A percentile compares a stretch with the other conserved stretches of the same genome.
Evolutionary conservation across 2,329 filamentous ascomycete species (phyloP).

Genomic region (Teratosphaeria zuluensis): DNA sequence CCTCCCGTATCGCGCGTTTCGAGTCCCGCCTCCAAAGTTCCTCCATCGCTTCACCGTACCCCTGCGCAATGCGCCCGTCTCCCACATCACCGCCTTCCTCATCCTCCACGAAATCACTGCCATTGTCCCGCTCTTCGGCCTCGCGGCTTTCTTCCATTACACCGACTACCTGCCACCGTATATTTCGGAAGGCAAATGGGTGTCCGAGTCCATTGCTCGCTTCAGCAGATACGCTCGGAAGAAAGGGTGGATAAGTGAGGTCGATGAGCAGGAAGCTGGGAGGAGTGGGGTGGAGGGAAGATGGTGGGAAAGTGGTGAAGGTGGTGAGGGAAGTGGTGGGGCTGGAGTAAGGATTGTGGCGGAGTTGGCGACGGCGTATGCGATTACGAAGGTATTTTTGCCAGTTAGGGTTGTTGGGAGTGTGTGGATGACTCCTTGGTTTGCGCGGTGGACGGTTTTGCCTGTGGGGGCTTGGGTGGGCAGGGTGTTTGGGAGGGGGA

Average conservation of each 20-base stretch:
- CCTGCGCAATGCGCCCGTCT: slow-evolving; percentile 66
- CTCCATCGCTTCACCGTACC: slow-evolving; percentile 60
- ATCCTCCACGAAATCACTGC: slow-evolving; percentile 89
- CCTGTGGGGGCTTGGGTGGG: slow-evolving; percentile 34
- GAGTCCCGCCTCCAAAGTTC: slow-evolving; percentile 44
- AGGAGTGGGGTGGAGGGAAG: slow-evolving; percentile 25
- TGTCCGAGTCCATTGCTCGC: slow-evolving; percentile 55
- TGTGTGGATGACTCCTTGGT: slow-evolving; percentile 86
- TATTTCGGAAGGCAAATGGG: slow-evolving; percentile 43
- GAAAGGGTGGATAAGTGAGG: slow-evolving; percentile 70
- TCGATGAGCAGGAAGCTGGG: slow-evolving; percentile 13
- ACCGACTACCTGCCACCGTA: slow-evolving; percentile 59
- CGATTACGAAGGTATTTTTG: slow-evolving; percentile 76
- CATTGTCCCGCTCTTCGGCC: slow-evolving; percentile 63
- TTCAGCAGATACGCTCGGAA: slow-evolving; percentile 68
- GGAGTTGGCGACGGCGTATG: slow-evolving; percentile 77
- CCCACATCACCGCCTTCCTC: slow-evolving; percentile 77
- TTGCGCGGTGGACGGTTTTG: slow-evolving; percentile 54
- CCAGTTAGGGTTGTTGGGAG: slow-evolving; percentile 68
- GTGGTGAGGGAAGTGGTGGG: slow-evolving; percentile 19
- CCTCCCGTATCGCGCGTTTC: slow-evolving; percentile 25
- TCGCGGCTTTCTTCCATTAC: slow-evolving; percentile 73
- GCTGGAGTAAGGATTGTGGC: slow-evolving; percentile 46
- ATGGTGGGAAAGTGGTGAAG: slow-evolving; percentile 30
- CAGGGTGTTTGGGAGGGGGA: slow-evolving; percentile 28